Percentiles rank a stretch among this genome's conserved stretches.
phyloP scores from a whole-genome alignment of 2,329 filamentous ascomycete species.

The Fusarium bulbicola region DNA sequence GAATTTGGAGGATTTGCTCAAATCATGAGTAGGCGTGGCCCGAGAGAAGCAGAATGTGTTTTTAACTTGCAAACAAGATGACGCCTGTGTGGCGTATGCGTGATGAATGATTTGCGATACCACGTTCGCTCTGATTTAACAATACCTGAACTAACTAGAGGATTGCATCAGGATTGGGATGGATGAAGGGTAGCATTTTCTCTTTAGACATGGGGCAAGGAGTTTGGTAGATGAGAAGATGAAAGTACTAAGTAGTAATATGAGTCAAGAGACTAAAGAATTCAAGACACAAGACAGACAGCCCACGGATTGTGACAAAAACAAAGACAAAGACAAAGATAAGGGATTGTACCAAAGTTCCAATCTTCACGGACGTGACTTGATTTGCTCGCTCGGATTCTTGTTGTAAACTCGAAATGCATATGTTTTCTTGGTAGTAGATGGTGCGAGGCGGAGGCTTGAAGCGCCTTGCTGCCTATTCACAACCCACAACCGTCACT shows the following conservation, averaged over 20 bases:
- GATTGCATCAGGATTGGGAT: conserved; percentile 24
- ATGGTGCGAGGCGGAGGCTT: conserved; percentile 23
- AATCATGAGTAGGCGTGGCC: neutral
- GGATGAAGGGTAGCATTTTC: conserved; percentile 32
- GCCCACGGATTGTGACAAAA: neutral
- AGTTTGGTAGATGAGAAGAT: conserved; percentile 30
- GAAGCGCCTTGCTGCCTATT: conserved; percentile 37
- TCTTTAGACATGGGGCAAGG: conserved; percentile 28
- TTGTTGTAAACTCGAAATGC: neutral
- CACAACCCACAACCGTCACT: conserved; percentile 12
- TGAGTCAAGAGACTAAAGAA: conserved; percentile 3
- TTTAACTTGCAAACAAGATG: conserved; percentile 23
- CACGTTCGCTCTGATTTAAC: conserved; percentile 38
- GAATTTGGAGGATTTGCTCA: neutral
- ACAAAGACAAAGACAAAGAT: neutral
- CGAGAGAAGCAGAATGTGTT: conserved; percentile 15
- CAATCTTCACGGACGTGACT: conserved; percentile 8
- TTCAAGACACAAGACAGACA: neutral
- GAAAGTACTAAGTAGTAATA: conserved; percentile 1
- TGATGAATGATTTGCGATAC: conserved; percentile 40
- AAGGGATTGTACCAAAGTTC: conserved; percentile 20
- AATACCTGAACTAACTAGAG: conserved; percentile 15
- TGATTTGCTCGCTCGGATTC: neutral
- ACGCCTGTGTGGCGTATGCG: conserved; percentile 7
- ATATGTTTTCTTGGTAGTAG: neutral